Base-by-base conservation (phyloP, 2,329 filamentous ascomycete genomes). In the Akanthomyces dipterigenus region DNA sequence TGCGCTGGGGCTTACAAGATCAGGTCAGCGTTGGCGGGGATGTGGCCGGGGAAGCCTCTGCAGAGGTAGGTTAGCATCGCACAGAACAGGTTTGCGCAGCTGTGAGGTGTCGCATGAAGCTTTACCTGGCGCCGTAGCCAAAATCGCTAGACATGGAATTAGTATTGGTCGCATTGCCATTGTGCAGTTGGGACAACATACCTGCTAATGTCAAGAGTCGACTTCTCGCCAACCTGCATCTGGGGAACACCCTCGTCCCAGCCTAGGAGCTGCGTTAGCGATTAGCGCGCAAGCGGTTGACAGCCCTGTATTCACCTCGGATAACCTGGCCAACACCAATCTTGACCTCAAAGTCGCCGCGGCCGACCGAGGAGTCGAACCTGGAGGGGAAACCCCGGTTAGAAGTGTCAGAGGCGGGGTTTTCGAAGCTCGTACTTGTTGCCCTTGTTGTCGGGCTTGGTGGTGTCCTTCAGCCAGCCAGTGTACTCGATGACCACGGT, bases 141-240 rank as follows among this genome's bases (percentile, higher is more conserved):
- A 78, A 88, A 72, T 88, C 85, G 69, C 85, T 87, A 31, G 20
- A 31, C 5, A 42, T 24, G 4, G 54, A 24, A 64, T 71, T 63
- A 71, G 68, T 38, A 43, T 62, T 1, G 20, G 31, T 14, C 48
- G 28, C 14, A 28, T 49, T n/a, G 4, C 8, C 12, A 7, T 12
- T 6, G 3, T 24, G 20, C n/a, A 34, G 42, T 8, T 54, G 51
- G 16, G 28, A 22, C 40, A 20, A 46, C 83, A 75, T 82, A 92
- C 88, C 83, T 81, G 65, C 87, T 83, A 72, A 98, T 97, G 67
- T 87, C 88, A 66, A 99, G 82, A 56, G 85, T 90, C 59, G 91
- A 88, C 80, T 90, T 93, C 83, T 98, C 93, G 73, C 93, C 93
- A 63, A 96, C 80, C 72, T 88, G 88, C 93, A 99, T 97, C 72